Percentiles rank a stretch among this genome's conserved stretches.
Evolutionary conservation across 768 basidiomycete species (phyloP).

Genomic region (Tulasnella sp.): DNA sequence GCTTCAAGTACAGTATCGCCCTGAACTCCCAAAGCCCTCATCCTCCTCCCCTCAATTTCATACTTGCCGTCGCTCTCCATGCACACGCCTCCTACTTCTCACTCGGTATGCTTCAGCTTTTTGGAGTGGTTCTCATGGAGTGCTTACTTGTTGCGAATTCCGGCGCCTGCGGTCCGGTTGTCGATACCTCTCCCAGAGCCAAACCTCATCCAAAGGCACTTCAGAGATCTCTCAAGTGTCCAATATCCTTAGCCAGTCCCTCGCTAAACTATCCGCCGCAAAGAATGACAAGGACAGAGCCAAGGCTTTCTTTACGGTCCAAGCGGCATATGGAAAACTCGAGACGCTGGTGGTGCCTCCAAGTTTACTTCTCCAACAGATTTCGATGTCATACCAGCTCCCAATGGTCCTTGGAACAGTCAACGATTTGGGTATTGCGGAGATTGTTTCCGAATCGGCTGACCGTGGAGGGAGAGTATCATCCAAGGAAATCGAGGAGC

Average conservation of each 20-base stretch:
- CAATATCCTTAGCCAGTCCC: background rate
- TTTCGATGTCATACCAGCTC: conserved; percentile 5
- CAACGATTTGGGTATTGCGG: background rate
- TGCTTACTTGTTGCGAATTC: background rate
- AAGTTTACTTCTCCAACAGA: background rate
- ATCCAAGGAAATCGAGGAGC: background rate
- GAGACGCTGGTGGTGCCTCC: background rate
- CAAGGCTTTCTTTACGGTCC: conserved; percentile 4
- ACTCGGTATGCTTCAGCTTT: background rate
- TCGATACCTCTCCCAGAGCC: background rate
- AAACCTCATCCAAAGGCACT: background rate
- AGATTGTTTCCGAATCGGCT: background rate
- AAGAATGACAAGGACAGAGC: background rate
- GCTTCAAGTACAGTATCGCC: too few relatives aligned
- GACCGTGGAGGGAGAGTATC: background rate
- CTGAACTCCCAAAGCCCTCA: too few relatives aligned
- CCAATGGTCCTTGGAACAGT: conserved; percentile 15
- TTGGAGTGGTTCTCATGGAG: background rate
- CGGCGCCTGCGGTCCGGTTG: background rate
- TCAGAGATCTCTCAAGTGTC: background rate
- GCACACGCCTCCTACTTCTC: background rate
- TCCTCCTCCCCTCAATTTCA: background rate
- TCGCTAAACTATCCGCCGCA: background rate
- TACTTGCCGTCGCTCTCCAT: background rate
- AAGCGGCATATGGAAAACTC: conserved; percentile 14